Evolutionary conservation across 192 early-diverging fungal genomes (phyloP).

Genomic region (Backusella tarrabulga): DNA sequence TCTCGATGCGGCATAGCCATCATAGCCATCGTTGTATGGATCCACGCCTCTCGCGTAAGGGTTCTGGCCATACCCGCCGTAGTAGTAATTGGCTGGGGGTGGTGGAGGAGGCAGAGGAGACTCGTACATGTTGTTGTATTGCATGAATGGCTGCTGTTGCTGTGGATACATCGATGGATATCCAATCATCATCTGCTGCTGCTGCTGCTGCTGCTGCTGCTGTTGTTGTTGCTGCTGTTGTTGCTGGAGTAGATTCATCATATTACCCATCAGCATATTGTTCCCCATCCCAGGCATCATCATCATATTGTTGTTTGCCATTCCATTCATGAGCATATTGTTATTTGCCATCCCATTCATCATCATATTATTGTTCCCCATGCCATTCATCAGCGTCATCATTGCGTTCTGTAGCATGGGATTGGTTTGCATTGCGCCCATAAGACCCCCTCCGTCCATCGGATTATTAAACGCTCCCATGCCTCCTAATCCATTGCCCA

Average conservation of each 20-base stretch:
- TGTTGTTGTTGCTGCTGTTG: not conserved
- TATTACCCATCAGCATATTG: not conserved
- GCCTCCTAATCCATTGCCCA: not conserved
- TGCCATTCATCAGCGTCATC: not conserved
- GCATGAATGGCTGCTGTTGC: constrained; percentile 3
- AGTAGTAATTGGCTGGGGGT: not conserved
- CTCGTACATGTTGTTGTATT: not conserved
- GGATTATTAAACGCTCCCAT: not conserved
- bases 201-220: not conserved
- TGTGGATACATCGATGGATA: not conserved
- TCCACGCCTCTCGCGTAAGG: not conserved
- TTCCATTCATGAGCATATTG: not conserved
- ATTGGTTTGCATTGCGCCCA: not conserved
- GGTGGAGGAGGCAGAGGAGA: not conserved
- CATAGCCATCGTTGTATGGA: not conserved
- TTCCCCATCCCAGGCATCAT: not conserved
- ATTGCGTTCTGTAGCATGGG: not conserved
- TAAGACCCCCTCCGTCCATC: not conserved
- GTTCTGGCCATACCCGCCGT: not conserved
- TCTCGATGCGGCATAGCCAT: not conserved
- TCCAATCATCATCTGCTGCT: not conserved
- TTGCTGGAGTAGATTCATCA: not conserved
- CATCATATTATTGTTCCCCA: not conserved
- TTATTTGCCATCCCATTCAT: not conserved
- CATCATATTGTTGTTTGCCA: not conserved